Evolutionary conservation across 495 filamentous ascomycete species (phyloP), one percentile per base, ranked within the genome.

Genomic region (Pseudotulostoma volvatum): DNA sequence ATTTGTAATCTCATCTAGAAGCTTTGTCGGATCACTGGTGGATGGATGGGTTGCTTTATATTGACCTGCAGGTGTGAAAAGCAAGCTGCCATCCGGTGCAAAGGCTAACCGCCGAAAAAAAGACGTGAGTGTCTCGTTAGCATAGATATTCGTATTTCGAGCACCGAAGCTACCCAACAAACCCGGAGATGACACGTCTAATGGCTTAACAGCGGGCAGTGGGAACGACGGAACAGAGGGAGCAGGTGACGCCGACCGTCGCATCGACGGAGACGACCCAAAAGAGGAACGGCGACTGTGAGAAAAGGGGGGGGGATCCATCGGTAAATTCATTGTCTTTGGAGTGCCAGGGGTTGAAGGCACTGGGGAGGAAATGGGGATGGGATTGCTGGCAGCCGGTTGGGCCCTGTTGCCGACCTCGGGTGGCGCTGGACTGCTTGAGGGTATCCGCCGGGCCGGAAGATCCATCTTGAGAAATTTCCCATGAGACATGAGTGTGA

Each of bases 31-130:
- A 34, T 93, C 86, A 7, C 60, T 57, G 7, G 66, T 47, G n/a
- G 70, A 67, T 31, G 78, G 69, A 46, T 83, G 74, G 33, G 84
- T 74, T 1, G 77, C 81, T 53, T 92, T 87, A 55, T 84, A 96
- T 56, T 99, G 92, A 2, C 92, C 92, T 30, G 92, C 88, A 11
- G 92, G 92, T 0, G 92, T 99, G 40, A 99, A 81, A 7, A 99
- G 70, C 33, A 99, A 63, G 55, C 88, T 94, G 11, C 92, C 92
- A 49, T 96, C 92, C 1, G 92, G 86, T 4, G 92, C 79, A 54
- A 96, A 99, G 0, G 92, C 85, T 31, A 99, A 62, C 23, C 92
- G 74, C 32, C 92, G 71, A 64, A 99, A 99, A 60, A 99, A 99
- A 2, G 92, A 96, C 0, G 85, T 96, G 21, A 95, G 74, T 0